phyloP scores from a whole-genome alignment of 1,139 yeast species.

The Geotrichum macrosporum region DNA sequence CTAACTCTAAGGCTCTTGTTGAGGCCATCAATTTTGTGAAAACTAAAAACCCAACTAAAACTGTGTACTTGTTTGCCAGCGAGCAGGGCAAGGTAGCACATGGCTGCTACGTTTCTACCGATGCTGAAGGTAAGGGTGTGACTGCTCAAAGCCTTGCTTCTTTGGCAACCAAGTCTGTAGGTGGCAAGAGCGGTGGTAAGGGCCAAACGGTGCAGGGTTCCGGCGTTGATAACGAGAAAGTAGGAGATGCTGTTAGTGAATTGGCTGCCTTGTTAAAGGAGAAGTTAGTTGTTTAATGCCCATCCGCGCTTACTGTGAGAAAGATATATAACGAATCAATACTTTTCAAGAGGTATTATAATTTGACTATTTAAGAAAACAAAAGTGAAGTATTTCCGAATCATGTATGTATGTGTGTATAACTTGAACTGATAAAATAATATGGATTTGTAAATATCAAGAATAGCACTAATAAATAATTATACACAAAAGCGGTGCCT shows the following conservation, averaged over 20 bases:
- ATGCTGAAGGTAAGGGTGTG: conserved; percentile 64
- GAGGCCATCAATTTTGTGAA: conserved; percentile 87
- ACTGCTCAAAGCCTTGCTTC: conserved; percentile 73
- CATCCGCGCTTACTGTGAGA: too few species aligned
- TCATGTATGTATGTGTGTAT: background rate
- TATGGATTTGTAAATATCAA: too few species aligned
- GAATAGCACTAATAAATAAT: too few species aligned
- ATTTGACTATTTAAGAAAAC: too few species aligned
- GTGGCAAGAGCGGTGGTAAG: conserved; percentile 98
- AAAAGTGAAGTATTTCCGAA: too few species aligned
- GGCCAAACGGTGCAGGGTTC: conserved; percentile 96
- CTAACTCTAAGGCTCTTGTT: conserved; percentile 90
- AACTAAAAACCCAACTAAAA: conserved; percentile 68
- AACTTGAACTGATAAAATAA: background rate
- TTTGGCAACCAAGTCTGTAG: conserved; percentile 66
- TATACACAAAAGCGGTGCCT: too few species aligned
- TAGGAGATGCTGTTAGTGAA: conserved; percentile 67
- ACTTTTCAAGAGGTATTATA: too few species aligned
- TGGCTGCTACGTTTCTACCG: conserved; percentile 82
- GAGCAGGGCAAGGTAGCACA: conserved; percentile 80
- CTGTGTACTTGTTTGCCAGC: conserved; percentile 81
- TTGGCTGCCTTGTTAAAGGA: conserved; percentile 56
- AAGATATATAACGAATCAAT: too few species aligned
- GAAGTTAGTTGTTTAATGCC: conserved; percentile 35
- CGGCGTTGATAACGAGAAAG: conserved; percentile 75